Percentiles rank a stretch among this genome's conserved stretches.
phyloP scores from a whole-genome alignment of 352 stramenopile species.

The Globisporangium recalcitrans region DNA sequence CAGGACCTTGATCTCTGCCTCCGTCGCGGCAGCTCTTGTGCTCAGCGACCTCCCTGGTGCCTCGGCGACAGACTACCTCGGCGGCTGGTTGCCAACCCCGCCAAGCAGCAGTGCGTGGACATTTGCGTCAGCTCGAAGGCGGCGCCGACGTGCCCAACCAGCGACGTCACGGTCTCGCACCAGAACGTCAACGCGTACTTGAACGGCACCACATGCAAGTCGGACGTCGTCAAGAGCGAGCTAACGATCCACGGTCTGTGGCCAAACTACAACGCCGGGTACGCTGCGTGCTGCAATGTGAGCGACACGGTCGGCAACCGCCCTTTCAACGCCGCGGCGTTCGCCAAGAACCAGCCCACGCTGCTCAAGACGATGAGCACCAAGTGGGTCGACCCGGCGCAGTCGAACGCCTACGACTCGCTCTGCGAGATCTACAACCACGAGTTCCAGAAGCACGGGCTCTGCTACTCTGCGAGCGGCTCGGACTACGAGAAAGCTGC shows the following conservation, averaged over 20 bases:
- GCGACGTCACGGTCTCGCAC: slow-evolving; percentile 58
- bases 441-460: slow-evolving; percentile 6
- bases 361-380: slow-evolving; percentile 57
- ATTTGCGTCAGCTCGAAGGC: slow-evolving; percentile 58
- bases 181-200: slow-evolving; percentile 65
- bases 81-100: slow-evolving; percentile 47
- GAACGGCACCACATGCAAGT: slow-evolving; percentile 41
- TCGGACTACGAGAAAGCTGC: slow-evolving; percentile 35
- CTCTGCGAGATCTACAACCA: slow-evolving; percentile 34
- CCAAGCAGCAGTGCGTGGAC: slow-evolving; percentile 58
- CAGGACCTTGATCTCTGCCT: slow-evolving; percentile 11
- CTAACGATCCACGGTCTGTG: slow-evolving; percentile 73
- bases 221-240: slow-evolving; percentile 40
- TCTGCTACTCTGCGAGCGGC: slow-evolving; percentile 14
- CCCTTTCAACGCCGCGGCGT: slow-evolving; percentile 40
- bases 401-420: slow-evolving; percentile 43
- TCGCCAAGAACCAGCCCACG: slow-evolving; percentile 49
- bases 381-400: slow-evolving; percentile 64
- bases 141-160: not conserved
- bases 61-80: slow-evolving; percentile 46
- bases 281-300: slow-evolving; percentile 62
- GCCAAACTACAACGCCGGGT: slow-evolving; percentile 73
- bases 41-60: slow-evolving; percentile 1
- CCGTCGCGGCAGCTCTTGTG: not conserved
- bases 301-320: slow-evolving; percentile 42